Evolutionary conservation across 192 early-diverging fungal genomes (phyloP).

Genomic region (Entophlyctis luteolus): DNA sequence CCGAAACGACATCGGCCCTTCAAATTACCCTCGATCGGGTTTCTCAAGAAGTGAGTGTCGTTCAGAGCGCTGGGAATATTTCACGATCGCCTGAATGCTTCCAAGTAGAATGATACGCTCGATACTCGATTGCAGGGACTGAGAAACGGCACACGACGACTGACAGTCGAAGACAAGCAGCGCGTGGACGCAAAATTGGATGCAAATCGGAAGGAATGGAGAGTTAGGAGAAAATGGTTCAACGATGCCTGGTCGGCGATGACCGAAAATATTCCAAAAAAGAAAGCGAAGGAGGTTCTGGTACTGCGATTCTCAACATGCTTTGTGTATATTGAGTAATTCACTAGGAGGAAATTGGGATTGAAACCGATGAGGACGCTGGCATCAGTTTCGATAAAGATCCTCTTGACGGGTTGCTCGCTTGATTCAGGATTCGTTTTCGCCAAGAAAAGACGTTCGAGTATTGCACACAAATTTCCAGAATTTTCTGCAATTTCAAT

Average conservation of each 20-base stretch:
- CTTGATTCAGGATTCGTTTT: too few species aligned
- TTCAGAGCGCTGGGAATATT: not conserved
- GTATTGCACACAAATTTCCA: too few species aligned
- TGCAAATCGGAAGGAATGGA: constrained; percentile 51
- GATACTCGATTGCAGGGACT: constrained; percentile 21
- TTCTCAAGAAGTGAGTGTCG: constrained; percentile 19
- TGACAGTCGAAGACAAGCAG: constrained; percentile 33
- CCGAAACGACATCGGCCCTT: constrained; percentile 24
- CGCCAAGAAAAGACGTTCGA: too few species aligned
- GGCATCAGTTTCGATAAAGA: constrained; percentile 38
- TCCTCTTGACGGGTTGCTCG: constrained; percentile 23
- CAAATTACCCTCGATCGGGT: constrained; percentile 1
- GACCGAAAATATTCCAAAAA: constrained; percentile 49
- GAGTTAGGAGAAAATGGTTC: constrained; percentile 54
- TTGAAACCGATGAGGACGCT: constrained; percentile 57
- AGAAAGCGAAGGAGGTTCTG: constrained; percentile 48
- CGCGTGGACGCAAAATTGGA: constrained; percentile 30
- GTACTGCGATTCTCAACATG: not conserved
- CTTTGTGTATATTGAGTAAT: not conserved
- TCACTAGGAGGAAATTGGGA: constrained; percentile 46
- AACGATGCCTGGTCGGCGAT: constrained; percentile 49
- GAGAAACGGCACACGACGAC: constrained; percentile 21
- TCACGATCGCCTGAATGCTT: not conserved
- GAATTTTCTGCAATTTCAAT: too few species aligned
- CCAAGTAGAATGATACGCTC: constrained; percentile 22